Conservation (phyloP, 2,329 filamentous ascomycete genomes). For the Corinectria fuckeliana region DNA sequence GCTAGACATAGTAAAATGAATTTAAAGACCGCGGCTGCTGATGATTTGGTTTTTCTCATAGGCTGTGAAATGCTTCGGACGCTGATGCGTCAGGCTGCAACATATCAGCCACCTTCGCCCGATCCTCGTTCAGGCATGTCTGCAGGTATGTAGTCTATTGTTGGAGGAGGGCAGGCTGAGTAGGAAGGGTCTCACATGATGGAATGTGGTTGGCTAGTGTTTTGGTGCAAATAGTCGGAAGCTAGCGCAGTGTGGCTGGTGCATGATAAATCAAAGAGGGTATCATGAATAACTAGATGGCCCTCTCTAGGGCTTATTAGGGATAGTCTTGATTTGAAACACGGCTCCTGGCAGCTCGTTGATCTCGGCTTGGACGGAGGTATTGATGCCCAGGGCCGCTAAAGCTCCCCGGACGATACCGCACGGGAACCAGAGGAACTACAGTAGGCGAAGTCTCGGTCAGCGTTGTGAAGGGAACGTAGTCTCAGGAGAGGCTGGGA, state of each 20-base stretch:
- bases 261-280: conserved; percentile 25
- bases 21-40: conserved; percentile 44
- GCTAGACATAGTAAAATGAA: conserved; percentile 47
- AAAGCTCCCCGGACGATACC: conserved; percentile 92
- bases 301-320: conserved; percentile 57
- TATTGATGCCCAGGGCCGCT: conserved; percentile 87
- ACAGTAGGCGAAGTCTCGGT: conserved; percentile 17
- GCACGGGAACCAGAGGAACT: conserved; percentile 96
- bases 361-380: conserved; percentile 90
- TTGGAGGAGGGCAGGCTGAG: background rate
- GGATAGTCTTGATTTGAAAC: conserved; percentile 92
- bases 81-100: conserved; percentile 28
- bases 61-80: conserved; percentile 45
- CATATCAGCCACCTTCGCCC: conserved; percentile 13
- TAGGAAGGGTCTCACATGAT: conserved; percentile 19
- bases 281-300: conserved; percentile 32
- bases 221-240: conserved; percentile 26
- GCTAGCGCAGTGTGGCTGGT: conserved; percentile 24
- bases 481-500: conserved; percentile 3
- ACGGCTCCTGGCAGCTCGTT: conserved; percentile 85
- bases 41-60: conserved; percentile 43
- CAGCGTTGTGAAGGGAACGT: background rate
- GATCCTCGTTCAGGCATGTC: conserved; percentile 22
- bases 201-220: conserved; percentile 28
- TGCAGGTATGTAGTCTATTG: conserved; percentile 33